phyloP scores from a whole-genome alignment of 805 yeast species.

The Clavispora vitiphila region DNA sequence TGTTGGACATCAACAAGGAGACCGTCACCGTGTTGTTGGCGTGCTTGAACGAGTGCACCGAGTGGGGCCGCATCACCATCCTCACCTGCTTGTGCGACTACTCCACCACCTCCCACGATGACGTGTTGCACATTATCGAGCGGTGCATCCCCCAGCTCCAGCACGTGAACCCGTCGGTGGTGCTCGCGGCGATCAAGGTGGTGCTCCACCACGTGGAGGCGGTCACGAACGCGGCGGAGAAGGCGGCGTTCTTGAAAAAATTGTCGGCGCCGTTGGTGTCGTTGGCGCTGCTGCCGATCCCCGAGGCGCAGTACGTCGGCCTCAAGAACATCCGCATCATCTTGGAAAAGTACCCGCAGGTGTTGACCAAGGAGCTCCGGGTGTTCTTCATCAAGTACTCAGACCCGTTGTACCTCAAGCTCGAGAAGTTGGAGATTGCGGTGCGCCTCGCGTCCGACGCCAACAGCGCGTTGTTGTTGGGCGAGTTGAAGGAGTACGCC shows the following conservation, averaged over 20 bases:
- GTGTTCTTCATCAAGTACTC: constrained; percentile 87
- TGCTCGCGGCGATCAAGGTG: constrained; percentile 76
- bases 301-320: constrained; percentile 93
- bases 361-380: constrained; percentile 73
- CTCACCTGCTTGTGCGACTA: constrained; percentile 77
- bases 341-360: constrained; percentile 79
- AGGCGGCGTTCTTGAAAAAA: constrained; percentile 52
- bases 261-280: constrained; percentile 84
- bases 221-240: constrained; percentile 35
- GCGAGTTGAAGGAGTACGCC: constrained; percentile 74
- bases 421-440: constrained; percentile 73
- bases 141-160: constrained; percentile 92
- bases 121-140: constrained; percentile 82
- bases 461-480: constrained; percentile 54
- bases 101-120: constrained; percentile 48
- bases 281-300: constrained; percentile 71
- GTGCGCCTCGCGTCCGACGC: constrained; percentile 60
- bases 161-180: constrained; percentile 95
- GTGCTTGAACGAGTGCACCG: constrained; percentile 95
- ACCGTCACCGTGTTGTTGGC: constrained; percentile 60
- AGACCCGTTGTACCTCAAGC: constrained; percentile 73
- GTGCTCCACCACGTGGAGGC: constrained; percentile 63
- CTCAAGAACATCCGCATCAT: constrained; percentile 85
- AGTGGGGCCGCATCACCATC: constrained; percentile 96
- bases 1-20: constrained; percentile 35